phyloP scores from a whole-genome alignment of 2,329 filamentous ascomycete genomes.

The Scorias spongiosa region DNA sequence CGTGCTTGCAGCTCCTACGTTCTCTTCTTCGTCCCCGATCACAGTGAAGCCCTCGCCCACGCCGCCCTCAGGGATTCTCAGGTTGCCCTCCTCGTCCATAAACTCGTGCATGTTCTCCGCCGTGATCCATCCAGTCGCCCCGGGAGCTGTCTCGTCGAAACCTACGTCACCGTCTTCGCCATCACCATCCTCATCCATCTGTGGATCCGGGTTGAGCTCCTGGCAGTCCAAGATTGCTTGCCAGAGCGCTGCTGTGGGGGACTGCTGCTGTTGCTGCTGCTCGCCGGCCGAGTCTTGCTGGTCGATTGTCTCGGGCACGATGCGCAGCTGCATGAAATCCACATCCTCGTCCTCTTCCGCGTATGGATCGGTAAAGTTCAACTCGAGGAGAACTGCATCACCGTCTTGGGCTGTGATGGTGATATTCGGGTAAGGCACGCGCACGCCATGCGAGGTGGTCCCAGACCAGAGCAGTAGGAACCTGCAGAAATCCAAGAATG shows the following conservation, averaged over 20 bases:
- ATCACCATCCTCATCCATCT: constrained; percentile 35
- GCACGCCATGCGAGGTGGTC: constrained; percentile 42
- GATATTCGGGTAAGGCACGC: constrained; percentile 60
- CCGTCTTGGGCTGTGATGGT: constrained; percentile 61
- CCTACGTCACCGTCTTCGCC: constrained; percentile 32
- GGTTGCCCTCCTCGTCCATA: constrained; percentile 69
- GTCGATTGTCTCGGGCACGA: constrained; percentile 35
- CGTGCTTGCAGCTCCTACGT: constrained; percentile 14
- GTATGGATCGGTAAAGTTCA: constrained; percentile 44
- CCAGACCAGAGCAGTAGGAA: constrained; percentile 50
- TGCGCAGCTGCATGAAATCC: constrained; percentile 50
- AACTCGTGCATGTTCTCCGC: constrained; percentile 79
- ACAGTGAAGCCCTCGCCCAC: constrained; percentile 30
- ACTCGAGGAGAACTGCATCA: constrained; percentile 48
- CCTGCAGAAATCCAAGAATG: constrained; percentile 17
- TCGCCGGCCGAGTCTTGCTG: constrained; percentile 1
- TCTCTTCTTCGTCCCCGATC: constrained; percentile 38
- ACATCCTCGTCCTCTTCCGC: constrained; percentile 48
- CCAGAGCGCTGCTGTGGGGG: constrained; percentile 39
- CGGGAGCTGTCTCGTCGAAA: constrained; percentile 45
- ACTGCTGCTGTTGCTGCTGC: constrained; percentile 1
- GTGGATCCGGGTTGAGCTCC: constrained; percentile 58
- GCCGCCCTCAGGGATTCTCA: constrained; percentile 51
- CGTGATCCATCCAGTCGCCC: constrained; percentile 74
- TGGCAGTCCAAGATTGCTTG: constrained; percentile 59